Base-by-base conservation (phyloP, 495 filamentous ascomycete species). In the Lophium mytilinum region DNA sequence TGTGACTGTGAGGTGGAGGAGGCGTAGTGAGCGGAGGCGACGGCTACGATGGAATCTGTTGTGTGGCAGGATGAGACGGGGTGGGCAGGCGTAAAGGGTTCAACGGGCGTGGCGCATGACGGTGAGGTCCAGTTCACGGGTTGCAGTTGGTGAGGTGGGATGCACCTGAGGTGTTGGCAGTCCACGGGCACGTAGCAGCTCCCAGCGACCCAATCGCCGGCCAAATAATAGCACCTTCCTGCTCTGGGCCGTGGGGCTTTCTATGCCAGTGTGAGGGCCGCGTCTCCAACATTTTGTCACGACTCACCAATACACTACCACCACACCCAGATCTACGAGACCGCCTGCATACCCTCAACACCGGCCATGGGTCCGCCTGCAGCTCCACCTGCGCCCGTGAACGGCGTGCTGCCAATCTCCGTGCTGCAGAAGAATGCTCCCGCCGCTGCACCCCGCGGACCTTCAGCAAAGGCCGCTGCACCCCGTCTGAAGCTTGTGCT, bases 401-500 rank as follows among this genome's bases (percentile, higher is more conserved):
- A 80, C 61, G 84, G 85, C 9, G 78, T 88, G 24, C 76, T 89
- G 21, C 77, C 81, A 52, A 78, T 83, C 42, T 71, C 78, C 47
- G 76, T 75, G 37, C 82, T 78, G 9, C 79, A 83, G 56, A 86
- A 86, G 60, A 70, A 78, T 49, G 57, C 78, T 43, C 55, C 56
- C 40, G 55, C 61, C 21, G 53, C 61, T 14, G 52, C 60, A 53
- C 43, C 78, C 75, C 43, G 60, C 74, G 53, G 65, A 66, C 9
- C 66, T 66, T 70, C 76, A 53, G 71, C 73, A n/a, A 90, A 84
- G 63, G 72, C 79, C 5, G 68, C 81, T 9, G 70, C 75, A 24
- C 79, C 82, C 34, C 84, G 87, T 41, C 78, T 94, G 61, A 98
- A 96, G 74, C 77, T 96, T 9, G 73, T 93, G n/a, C 72, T 95